Evolutionary conservation across 2,329 filamentous ascomycete genomes (phyloP).

Genomic region (Thermothelomyces thermophilus): DNA sequence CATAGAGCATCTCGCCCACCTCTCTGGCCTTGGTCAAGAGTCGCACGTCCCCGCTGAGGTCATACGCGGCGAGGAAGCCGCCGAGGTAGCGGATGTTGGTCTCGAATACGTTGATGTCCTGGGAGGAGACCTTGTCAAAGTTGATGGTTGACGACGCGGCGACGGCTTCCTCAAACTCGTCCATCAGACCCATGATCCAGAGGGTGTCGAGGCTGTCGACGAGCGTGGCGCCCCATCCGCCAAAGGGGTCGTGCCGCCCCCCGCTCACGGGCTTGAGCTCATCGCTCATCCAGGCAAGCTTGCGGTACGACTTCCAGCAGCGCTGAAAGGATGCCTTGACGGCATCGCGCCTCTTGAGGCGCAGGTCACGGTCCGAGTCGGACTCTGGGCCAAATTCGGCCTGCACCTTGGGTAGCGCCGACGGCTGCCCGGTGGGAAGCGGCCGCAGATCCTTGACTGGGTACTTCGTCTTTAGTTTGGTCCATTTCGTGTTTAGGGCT

Average conservation of each 20-base stretch:
- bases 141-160: conserved; percentile 52
- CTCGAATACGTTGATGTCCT: conserved; percentile 60
- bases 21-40: conserved; percentile 39
- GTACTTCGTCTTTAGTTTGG: conserved; percentile 3
- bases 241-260: conserved; percentile 49
- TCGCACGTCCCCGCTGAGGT: conserved; percentile 47
- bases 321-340: conserved; percentile 14
- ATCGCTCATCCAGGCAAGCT: conserved; percentile 57
- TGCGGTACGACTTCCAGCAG: conserved; percentile 54
- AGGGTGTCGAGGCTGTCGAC: conserved; percentile 65
- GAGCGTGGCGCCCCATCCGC: conserved; percentile 61
- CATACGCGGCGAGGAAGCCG: conserved; percentile 62
- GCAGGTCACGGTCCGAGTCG: conserved; percentile 8
- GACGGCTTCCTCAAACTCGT: conserved; percentile 60
- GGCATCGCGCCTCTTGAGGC: conserved; percentile 13
- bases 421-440: conserved; percentile 13
- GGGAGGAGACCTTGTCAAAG: conserved; percentile 46
- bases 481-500: conserved; percentile 5
- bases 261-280: conserved; percentile 54
- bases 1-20: conserved; percentile 41
- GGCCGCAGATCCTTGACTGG: conserved; percentile 15
- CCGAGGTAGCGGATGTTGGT: conserved; percentile 66
- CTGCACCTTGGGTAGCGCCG: conserved; percentile 16
- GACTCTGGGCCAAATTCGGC: conserved; percentile 13
- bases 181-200: conserved; percentile 63